Percentiles rank a stretch among this genome's conserved stretches.
Conservation (phyloP, 129 eudicot genomes). For the Chrysanthemum seticuspe region DNA sequence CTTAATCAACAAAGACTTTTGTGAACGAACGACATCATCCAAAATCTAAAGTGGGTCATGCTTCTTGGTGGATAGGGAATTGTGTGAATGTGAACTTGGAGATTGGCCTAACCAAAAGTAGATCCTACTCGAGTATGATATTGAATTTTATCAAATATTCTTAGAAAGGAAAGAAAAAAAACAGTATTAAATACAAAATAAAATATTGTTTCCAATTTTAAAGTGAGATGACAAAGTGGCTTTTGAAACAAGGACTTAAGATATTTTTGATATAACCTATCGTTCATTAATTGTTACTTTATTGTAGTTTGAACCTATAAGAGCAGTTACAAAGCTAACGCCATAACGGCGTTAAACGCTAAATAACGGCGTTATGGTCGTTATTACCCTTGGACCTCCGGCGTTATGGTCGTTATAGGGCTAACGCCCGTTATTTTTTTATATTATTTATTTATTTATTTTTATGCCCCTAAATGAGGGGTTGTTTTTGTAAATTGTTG, state of each 20-base stretch:
- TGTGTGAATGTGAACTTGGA: not conserved
- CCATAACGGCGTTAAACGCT: no score
- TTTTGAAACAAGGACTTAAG: not conserved
- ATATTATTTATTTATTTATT: no score
- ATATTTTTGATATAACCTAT: not conserved
- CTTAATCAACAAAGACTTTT: not conserved
- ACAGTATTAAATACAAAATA: not conserved
- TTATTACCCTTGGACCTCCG: no score
- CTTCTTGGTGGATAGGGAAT: not conserved
- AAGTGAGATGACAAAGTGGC: not conserved
- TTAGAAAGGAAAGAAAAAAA: not conserved
- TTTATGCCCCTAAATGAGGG: no score
- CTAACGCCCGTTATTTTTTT: no score
- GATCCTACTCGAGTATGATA: not conserved
- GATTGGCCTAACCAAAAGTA: slow-evolving; percentile 9
- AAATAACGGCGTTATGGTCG: no score
- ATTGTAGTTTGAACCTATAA: no score
- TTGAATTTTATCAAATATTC: not conserved
- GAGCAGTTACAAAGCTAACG: no score
- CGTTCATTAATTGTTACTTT: no score
- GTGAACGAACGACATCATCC: not conserved
- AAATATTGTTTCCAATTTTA: not conserved
- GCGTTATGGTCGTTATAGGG: no score
- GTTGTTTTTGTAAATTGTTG: no score
- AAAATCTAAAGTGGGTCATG: not conserved